Percentiles rank a stretch among this genome's conserved stretches.
Conservation (phyloP, 441 rosid species). For the Jatropha multifida region DNA sequence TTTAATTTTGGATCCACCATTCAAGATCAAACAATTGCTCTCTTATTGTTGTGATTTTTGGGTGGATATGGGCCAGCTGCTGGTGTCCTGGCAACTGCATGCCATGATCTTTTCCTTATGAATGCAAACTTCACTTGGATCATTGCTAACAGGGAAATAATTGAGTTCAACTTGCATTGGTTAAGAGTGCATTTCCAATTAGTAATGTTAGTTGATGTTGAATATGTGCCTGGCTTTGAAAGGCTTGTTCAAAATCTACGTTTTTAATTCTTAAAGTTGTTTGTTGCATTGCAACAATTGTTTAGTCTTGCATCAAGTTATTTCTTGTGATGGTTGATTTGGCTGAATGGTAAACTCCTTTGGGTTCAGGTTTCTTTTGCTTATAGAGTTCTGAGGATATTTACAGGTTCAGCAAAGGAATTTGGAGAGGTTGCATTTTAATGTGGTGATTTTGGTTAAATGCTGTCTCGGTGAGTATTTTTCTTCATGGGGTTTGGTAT, state of each 20-base stretch:
- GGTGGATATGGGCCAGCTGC: neutral
- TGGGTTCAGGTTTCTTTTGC: neutral
- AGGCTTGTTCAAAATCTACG: neutral
- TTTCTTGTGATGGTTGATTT: neutral
- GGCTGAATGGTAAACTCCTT: neutral
- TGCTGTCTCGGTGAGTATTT: neutral
- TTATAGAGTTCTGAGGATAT: neutral
- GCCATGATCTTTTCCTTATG: neutral
- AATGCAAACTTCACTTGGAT: neutral
- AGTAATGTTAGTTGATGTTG: constrained; percentile 1
- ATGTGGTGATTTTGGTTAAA: neutral
- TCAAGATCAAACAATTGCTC: neutral
- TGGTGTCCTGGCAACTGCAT: neutral
- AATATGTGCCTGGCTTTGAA: neutral
- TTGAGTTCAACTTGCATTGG: neutral
- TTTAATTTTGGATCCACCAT: neutral
- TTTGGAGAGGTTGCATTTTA: neutral
- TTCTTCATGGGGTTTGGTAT: neutral
- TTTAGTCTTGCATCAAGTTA: neutral
- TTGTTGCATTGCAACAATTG: neutral
- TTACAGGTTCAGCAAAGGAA: neutral
- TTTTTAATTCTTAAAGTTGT: neutral
- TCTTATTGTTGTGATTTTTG: neutral
- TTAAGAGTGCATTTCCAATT: no score
- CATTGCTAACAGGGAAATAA: neutral